Conservation (phyloP, 1,284 basidiomycete species). For the Puccinia novopanici region DNA sequence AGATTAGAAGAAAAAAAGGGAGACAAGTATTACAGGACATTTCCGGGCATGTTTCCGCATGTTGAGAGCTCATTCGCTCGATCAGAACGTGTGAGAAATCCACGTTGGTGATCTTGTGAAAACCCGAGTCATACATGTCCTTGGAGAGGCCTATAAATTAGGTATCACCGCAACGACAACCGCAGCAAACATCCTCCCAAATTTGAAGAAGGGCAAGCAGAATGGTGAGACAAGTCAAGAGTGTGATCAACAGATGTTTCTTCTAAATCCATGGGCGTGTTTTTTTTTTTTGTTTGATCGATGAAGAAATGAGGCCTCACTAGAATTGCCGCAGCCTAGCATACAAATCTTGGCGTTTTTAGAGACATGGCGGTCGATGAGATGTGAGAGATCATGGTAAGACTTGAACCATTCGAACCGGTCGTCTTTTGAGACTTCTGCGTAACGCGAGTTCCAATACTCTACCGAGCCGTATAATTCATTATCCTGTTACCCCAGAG, state of each 20-base stretch:
- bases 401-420: slow-evolving; percentile 50
- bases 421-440: not conserved
- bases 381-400: slow-evolving; percentile 24
- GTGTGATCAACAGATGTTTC: too few relatives aligned
- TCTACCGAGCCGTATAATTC: slow-evolving; percentile 38
- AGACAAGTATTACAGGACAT: slow-evolving; percentile 70
- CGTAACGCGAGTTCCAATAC: slow-evolving; percentile 45
- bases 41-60: slow-evolving; percentile 65
- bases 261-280: too few relatives aligned
- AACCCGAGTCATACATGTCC: slow-evolving; percentile 83
- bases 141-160: slow-evolving; percentile 56
- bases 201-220: too few relatives aligned
- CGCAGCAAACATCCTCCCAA: not conserved
- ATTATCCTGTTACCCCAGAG: slow-evolving; percentile 19
- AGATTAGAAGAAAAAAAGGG: slow-evolving; percentile 8
- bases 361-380: slow-evolving; percentile 61
- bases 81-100: slow-evolving; percentile 82
- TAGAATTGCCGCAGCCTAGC: slow-evolving; percentile 88
- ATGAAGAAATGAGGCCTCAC: slow-evolving; percentile 52
- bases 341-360: slow-evolving; percentile 72
- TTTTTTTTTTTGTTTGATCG: not conserved
- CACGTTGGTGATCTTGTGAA: slow-evolving; percentile 76
- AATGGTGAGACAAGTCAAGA: too few relatives aligned
- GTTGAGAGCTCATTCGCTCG: slow-evolving; percentile 72
- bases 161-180: slow-evolving; percentile 55